Percentiles rank a stretch among this genome's conserved stretches.
These are phyloP conservation scores for Corynascus novoguineensis DNA, from an alignment of 495 filamentous ascomycete genomes.

Conservation along the genomic window DNA sequence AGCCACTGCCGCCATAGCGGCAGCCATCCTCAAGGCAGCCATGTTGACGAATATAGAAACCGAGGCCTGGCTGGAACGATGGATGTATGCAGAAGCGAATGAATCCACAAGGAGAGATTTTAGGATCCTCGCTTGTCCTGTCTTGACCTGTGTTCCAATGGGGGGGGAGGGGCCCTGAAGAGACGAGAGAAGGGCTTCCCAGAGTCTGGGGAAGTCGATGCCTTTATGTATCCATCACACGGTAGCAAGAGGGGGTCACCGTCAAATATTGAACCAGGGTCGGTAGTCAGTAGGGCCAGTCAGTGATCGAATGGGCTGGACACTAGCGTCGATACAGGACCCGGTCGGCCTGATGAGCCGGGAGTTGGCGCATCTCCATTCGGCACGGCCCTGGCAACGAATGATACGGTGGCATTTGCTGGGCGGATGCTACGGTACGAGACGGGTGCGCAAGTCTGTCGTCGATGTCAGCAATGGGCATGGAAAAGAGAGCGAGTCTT, in stretches of 20 bases:
- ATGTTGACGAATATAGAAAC: constrained; percentile 14
- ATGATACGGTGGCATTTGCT: too few species aligned
- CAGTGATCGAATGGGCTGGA: constrained; percentile 2
- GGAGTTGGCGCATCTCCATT: background rate
- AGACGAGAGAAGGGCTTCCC: background rate
- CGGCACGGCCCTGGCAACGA: too few species aligned
- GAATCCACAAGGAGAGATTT: background rate
- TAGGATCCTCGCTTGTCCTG: constrained; percentile 1
- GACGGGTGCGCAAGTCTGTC: too few species aligned
- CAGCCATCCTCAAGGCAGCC: constrained; percentile 24
- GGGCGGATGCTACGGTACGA: too few species aligned
- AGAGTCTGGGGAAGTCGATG: constrained; percentile 1
- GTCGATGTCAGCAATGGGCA: background rate
- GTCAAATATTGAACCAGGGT: constrained; percentile 6
- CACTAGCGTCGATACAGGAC: background rate
- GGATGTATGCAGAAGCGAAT: background rate
- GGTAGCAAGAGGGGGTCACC: background rate
- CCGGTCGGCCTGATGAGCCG: background rate
- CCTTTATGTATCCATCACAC: constrained; percentile 3
- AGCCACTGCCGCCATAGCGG: constrained; percentile 30
- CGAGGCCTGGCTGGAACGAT: constrained; percentile 3
- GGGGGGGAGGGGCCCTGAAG: constrained; percentile 9
- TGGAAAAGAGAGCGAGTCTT: too few species aligned
- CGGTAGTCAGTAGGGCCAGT: background rate
- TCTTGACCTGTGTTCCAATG: too few species aligned